These are phyloP conservation scores for Exophiala mesophila DNA, from an alignment of 2,329 filamentous ascomycete species.

Conservation along the genomic window DNA sequence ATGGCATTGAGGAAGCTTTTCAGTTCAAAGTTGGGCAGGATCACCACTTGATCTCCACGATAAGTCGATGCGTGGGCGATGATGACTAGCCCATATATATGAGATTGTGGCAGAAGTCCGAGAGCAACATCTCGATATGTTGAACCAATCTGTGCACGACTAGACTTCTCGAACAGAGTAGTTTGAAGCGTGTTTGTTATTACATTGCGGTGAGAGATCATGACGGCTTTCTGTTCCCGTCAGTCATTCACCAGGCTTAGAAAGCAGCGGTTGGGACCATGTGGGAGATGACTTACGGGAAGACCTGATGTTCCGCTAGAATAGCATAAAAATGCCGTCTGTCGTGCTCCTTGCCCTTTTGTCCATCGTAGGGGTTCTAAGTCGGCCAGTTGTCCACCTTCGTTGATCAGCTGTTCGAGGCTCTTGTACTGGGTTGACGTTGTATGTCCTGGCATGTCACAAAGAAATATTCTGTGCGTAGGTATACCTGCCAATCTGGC, in stretches of 20 bases:
- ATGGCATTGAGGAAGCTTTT: constrained; percentile 59
- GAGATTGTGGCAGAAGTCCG: constrained; percentile 72
- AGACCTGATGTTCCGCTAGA: constrained; percentile 75
- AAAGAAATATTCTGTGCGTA: constrained; percentile 60
- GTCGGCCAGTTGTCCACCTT: constrained; percentile 46
- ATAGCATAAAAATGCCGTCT: constrained; percentile 71
- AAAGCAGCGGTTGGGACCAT: neutral
- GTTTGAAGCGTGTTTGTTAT: constrained; percentile 71
- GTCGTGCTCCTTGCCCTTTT: constrained; percentile 46
- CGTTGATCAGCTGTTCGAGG: constrained; percentile 60
- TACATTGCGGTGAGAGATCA: constrained; percentile 74
- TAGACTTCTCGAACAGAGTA: constrained; percentile 44
- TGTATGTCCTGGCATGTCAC: constrained; percentile 54
- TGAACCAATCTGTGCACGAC: constrained; percentile 39
- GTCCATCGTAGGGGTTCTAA: constrained; percentile 38
- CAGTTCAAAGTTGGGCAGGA: constrained; percentile 73
- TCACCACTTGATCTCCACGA: constrained; percentile 67
- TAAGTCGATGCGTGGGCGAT: constrained; percentile 62
- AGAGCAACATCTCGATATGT: constrained; percentile 52
- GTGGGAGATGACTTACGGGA: constrained; percentile 61
- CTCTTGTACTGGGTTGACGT: constrained; percentile 49
- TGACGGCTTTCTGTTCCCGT: constrained; percentile 66
- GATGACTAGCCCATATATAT: constrained; percentile 74
- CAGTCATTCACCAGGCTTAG: neutral
- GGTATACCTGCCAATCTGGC: constrained; percentile 61